Base-by-base conservation (phyloP, 176 grass and related monocot genomes). In the Oryza nivara region DNA sequence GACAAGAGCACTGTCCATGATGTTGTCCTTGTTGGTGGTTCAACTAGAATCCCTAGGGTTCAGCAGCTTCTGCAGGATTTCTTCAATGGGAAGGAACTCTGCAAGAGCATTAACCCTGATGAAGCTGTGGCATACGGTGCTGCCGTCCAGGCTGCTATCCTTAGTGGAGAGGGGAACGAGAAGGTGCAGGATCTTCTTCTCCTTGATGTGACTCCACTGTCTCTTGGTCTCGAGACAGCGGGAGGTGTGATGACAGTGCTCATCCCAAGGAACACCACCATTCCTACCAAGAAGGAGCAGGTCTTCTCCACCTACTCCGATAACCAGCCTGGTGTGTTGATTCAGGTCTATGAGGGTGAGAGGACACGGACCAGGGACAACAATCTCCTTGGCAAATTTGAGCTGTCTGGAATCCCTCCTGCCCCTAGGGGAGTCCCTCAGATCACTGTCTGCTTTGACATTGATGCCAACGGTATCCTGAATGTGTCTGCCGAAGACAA, bases 51-150 rank as follows among this genome's bases (percentile, higher is more conserved):
- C 20, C 89, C 81, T 6, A 80, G 72, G 70, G 89, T 87, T 58
- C 81, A 87, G 72, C 85, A 91, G 54, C 65, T 88, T 49, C 65
- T 88, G 22, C 81, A 88, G 65, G 89, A 87, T 35, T 91, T 91
- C 65, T 91, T 91, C 81, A 88, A 88, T 28, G 89, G 85, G 7
- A 91, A 91, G 72, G 90, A 88, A 45, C 79, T 88, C 11, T 92
- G 90, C 74, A 92, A 92, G 83, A 92, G 90, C 86, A 92, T 92
- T 28, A 92, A 86, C 80, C 86, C 90, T 11, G 90, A 88, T 44
- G 90, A 92, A 79, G 86, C 86, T 66, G 82, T 92, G 78, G 86
- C 90, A 4, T 88, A 92, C 38, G 90, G 90, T 25, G 90, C 74
- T 69, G 86, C 83, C 9, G 90, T 88, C 23, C 82, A 92, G 86